Percentiles rank a stretch among this genome's conserved stretches.
Evolutionary conservation across 805 yeast species (phyloP).

Genomic region (Vanderwaltozyma yarrowii): DNA sequence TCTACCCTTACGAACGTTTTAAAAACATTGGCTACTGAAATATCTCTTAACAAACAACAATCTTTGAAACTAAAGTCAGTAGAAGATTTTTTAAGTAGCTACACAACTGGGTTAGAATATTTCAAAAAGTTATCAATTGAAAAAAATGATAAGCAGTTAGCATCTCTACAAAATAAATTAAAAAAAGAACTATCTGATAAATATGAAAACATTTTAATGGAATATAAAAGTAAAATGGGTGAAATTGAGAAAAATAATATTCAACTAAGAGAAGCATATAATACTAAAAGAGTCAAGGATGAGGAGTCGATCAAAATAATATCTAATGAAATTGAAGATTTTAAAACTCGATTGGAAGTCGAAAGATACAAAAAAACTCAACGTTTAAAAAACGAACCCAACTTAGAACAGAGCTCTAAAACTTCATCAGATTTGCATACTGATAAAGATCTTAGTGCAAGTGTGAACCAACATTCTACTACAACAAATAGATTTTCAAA

Average conservation of each 20-base stretch:
- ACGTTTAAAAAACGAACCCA: conserved; percentile 6
- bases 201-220: conserved; percentile 15
- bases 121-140: conserved; percentile 25
- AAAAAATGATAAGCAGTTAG: conserved; percentile 22
- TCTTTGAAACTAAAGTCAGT: conserved; percentile 45
- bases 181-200: conserved; percentile 21
- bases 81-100: conserved; percentile 44
- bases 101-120: conserved; percentile 29
- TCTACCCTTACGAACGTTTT: conserved; percentile 47
- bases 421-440: neutral
- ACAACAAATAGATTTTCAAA: no score
- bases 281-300: conserved; percentile 7
- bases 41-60: conserved; percentile 50
- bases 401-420: conserved; percentile 1
- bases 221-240: conserved; percentile 14
- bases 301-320: conserved; percentile 13
- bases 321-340: conserved; percentile 23
- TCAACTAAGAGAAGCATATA: conserved; percentile 7
- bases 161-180: conserved; percentile 21
- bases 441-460: no score
- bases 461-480: no score
- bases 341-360: conserved; percentile 26
- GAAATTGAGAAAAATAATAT: conserved; percentile 11
- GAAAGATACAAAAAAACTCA: conserved; percentile 25
- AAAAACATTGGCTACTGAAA: conserved; percentile 41